These are phyloP conservation scores for Umbilicus rupestris DNA, from an alignment of 164 flowering plant genomes.

Conservation along the genomic window DNA sequence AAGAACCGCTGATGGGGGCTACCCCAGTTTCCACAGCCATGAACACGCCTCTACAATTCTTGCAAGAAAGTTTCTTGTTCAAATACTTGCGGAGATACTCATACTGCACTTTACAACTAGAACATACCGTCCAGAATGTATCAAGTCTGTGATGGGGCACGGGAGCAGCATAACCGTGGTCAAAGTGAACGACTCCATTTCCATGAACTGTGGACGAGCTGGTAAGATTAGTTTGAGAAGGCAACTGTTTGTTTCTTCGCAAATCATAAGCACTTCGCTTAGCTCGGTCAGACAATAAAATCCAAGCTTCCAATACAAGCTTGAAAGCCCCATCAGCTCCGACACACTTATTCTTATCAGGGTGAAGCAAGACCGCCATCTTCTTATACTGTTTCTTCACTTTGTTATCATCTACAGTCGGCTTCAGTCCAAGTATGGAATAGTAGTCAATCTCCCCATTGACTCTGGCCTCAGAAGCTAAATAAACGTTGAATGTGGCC, in stretches of 20 bases:
- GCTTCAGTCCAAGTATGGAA: constrained; percentile 61
- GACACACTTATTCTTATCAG: constrained; percentile 67
- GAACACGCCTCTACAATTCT: constrained; percentile 66
- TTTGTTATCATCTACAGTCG: constrained; percentile 38
- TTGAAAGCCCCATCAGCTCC: constrained; percentile 89
- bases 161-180: constrained; percentile 22
- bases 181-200: constrained; percentile 24
- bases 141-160: constrained; percentile 36
- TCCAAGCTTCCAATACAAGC: constrained; percentile 76
- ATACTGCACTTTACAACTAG: constrained; percentile 71
- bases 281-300: constrained; percentile 36
- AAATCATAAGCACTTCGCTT: constrained; percentile 47
- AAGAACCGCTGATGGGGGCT: constrained; percentile 51
- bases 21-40: constrained; percentile 65
- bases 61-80: constrained; percentile 66
- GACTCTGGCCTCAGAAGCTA: constrained; percentile 37
- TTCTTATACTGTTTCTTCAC: constrained; percentile 65
- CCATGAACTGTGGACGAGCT: constrained; percentile 17
- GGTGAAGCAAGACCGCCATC: constrained; percentile 77
- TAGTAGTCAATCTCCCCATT: constrained; percentile 58
- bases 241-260: constrained; percentile 29
- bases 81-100: constrained; percentile 76
- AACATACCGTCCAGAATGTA: constrained; percentile 81
- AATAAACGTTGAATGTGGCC: constrained; percentile 60
- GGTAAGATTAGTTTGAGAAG: constrained; percentile 21